phyloP scores from a whole-genome alignment of 129 eudicot genomes.

The Helichrysum umbraculigerum region DNA sequence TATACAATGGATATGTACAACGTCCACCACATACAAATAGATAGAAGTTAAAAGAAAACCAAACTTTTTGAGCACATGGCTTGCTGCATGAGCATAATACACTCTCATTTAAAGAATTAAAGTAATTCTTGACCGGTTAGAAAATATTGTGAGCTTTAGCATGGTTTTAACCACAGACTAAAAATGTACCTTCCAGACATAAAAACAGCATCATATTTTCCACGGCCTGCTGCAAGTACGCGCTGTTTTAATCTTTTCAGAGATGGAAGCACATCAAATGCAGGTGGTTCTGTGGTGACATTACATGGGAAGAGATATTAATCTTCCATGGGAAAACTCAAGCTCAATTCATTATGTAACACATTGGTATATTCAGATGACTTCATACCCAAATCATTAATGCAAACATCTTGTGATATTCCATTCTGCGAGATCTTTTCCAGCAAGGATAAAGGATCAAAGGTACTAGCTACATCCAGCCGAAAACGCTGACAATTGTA shows the following conservation, averaged over 20 bases:
- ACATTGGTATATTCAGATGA: not conserved
- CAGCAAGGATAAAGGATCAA: conserved; percentile 80
- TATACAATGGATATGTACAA: not conserved
- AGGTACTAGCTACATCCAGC: conserved; percentile 60
- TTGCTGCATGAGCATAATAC: too few species aligned
- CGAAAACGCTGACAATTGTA: conserved; percentile 55
- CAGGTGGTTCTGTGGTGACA: conserved; percentile 70
- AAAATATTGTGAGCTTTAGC: not conserved
- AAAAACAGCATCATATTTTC: conserved; percentile 92
- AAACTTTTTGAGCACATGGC: too few species aligned
- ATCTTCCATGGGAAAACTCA: conserved; percentile 4
- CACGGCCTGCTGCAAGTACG: conserved; percentile 81
- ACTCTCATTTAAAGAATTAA: too few species aligned
- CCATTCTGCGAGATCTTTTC: conserved; percentile 78
- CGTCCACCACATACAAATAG: too few species aligned
- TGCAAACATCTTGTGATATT: conserved; percentile 94
- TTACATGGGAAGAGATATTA: conserved; percentile 4
- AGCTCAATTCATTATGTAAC: not conserved
- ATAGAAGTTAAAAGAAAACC: too few species aligned
- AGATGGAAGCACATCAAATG: conserved; percentile 94
- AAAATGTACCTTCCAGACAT: conserved; percentile 90
- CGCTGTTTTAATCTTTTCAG: conserved; percentile 87
- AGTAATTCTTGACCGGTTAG: not conserved
- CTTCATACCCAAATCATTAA: conserved; percentile 89
- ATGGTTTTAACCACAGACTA: not conserved